Evolutionary conservation across 2,329 filamentous ascomycete genomes (phyloP), one percentile per base, ranked within the genome.

Genomic region (Calycina herbarum): DNA sequence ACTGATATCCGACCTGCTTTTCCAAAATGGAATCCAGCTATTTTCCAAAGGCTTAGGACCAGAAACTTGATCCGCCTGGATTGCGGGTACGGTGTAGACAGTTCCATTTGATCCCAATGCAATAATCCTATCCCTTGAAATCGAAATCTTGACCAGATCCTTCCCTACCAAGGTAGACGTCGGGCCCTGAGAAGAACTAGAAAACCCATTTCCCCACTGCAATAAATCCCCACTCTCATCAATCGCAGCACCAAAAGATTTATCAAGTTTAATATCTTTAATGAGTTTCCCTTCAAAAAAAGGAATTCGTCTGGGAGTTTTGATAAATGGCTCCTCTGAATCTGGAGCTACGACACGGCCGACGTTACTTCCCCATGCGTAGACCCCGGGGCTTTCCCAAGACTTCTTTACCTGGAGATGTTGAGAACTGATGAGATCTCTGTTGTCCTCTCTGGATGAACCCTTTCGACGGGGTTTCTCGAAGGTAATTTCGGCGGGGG

Each of bases 331-430:
- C 63, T 97, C 93, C 61, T 89, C 84, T 8, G 91, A 94, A 68
- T 90, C 88, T 0, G 94, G 93, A 54, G 94, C 93, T 45, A 91
- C 92, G n/a, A 97, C 94, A 71, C 85, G 86, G 67, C 93, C 92
- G 17, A 82, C 81, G 73, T 99, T 99, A 20, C 90, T 93, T 0
- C 95, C 95, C 94, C 95, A 99, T 5, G 90, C 88, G 78, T 96
- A 98, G 0, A 98, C 90, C 1, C 94, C 95, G 0, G 95, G 94
- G 67, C 91, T 89, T 78, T 87, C 86, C 83, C 85, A 88, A 78
- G 92, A 96, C 75, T 86, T 87, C 79, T 91, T 93, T 66, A 97
- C 91, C 79, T 97, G 94, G 5, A 92, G 80, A 78, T 96, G 93
- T 76, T 96, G 92, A 11, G 91, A 92, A 75, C 91, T 94, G 71